phyloP scores from a whole-genome alignment of 2,329 filamentous ascomycete species.

The Cercospora sp. region DNA sequence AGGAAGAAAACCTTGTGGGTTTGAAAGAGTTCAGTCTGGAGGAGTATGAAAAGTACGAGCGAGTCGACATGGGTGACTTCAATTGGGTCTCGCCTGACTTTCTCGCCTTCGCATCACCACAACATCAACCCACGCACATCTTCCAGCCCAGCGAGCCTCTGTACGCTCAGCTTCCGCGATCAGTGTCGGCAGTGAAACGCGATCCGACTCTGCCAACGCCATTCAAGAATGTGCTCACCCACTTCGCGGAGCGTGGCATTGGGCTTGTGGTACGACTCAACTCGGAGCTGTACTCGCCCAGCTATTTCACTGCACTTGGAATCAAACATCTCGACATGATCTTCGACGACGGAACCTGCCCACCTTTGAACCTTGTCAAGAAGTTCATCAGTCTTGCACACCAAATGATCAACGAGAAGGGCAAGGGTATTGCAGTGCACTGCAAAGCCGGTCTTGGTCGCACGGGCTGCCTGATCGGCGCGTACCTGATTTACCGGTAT shows the following conservation, averaged over 20 bases:
- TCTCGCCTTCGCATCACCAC: slow-evolving; percentile 92
- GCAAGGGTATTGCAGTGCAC: slow-evolving; percentile 93
- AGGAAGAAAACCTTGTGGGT: slow-evolving; percentile 89
- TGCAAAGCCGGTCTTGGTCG: slow-evolving; percentile 96
- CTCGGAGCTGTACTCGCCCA: slow-evolving; percentile 91
- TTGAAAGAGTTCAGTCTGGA: slow-evolving; percentile 93
- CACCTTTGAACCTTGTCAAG: slow-evolving; percentile 80
- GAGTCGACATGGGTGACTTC: slow-evolving; percentile 98
- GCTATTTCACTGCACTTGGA: slow-evolving; percentile 93
- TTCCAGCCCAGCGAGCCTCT: slow-evolving; percentile 72
- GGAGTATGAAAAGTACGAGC: slow-evolving; percentile 93
- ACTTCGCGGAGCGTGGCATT: slow-evolving; percentile 85
- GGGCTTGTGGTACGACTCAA: slow-evolving; percentile 94
- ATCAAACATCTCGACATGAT: slow-evolving; percentile 99
- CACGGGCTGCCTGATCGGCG: slow-evolving; percentile 93
- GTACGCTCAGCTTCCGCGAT: slow-evolving; percentile 73
- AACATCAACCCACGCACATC: slow-evolving; percentile 73
- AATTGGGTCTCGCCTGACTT: slow-evolving; percentile 98
- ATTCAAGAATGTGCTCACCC: slow-evolving; percentile 92
- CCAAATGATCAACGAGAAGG: slow-evolving; percentile 86
- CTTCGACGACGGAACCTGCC: slow-evolving; percentile 97
- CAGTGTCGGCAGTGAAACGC: slow-evolving; percentile 68
- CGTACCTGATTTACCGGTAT: slow-evolving; percentile 95
- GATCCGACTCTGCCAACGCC: slow-evolving; percentile 70
- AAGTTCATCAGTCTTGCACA: slow-evolving; percentile 95